Evolutionary conservation across 352 stramenopile genomes (phyloP), one percentile per base, ranked within the genome.

Genomic region (Phytophthora quininea): DNA sequence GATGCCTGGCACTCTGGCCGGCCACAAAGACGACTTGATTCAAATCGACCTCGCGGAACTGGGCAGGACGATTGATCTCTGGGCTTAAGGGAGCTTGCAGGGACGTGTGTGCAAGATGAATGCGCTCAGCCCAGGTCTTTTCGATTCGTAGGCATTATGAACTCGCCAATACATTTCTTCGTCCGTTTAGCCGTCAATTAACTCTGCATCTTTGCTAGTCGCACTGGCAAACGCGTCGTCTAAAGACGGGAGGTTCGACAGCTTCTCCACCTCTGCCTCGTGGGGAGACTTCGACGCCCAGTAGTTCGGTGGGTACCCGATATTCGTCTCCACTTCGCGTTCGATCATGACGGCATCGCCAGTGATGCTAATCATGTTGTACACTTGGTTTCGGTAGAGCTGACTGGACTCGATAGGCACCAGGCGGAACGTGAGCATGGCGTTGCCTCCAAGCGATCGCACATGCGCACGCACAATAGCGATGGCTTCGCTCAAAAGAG

Each of bases 341-440:
- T 89, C 80, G 30, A 93, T 83, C 82, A 93, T 92, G 29, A 92
- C 88, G 8, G 87, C 84, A 62, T 96, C 89, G 4, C 90, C 90
- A 2, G 87, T 96, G 67, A 97, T 92, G 58, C 86, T 95, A 52
- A 97, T 95, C 87, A 97, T 96, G 73, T 96, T 96, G 86, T 97
- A 97, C 56, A 96, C 88, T 67, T 95, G 89, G 66, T 97, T 97
- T 46, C 89, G 88, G 51, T 95, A 93, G 32, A 96, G 67, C 47
- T 94, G 87, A 45, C 87, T 95, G 8, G 88, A 96, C 67, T 97
- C 89, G 54, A 95, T 95, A 3, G 90, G 90, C 35, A 93, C 84
- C 15, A 97, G 75, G 6, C 87, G 88, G 60, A 95, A 97, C 24
- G 86, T 91, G 42, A 97, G 80, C 74, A 97, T 92, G 12, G 86